phyloP scores from a whole-genome alignment of 768 basidiomycete genomes.

The Termitomyces sp. region DNA sequence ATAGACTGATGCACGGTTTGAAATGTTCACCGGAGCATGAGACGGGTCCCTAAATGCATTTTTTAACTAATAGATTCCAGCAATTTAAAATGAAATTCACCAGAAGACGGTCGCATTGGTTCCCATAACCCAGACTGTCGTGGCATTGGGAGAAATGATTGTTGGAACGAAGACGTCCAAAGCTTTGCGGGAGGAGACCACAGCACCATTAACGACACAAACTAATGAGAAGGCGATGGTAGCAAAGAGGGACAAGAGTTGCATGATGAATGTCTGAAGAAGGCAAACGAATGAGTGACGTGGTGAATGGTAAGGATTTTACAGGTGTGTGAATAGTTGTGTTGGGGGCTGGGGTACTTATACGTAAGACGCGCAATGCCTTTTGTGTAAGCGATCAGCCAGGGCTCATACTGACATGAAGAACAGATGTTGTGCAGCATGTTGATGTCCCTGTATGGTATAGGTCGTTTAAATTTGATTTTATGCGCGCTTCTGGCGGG shows the following conservation, averaged over 20 bases:
- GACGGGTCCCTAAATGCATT: slow-evolving; percentile 31
- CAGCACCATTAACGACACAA: slow-evolving; percentile 15
- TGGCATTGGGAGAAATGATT: slow-evolving; percentile 21
- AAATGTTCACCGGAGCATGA: slow-evolving; percentile 33
- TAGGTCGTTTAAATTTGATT: neutral
- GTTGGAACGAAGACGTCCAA: slow-evolving; percentile 26
- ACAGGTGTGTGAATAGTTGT: neutral
- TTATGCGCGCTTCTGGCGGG: neutral
- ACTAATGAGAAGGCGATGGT: slow-evolving; percentile 20
- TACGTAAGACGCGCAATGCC: neutral
- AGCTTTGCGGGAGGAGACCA: slow-evolving; percentile 16
- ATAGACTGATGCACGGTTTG: slow-evolving; percentile 30
- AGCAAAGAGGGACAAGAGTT: slow-evolving; percentile 18
- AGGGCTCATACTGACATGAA: neutral
- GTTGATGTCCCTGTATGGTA: slow-evolving; percentile 3
- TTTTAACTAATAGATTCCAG: neutral
- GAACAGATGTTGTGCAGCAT: slow-evolving; percentile 5
- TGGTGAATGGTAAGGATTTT: neutral
- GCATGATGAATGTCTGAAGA: slow-evolving; percentile 8
- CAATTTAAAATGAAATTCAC: slow-evolving; percentile 10
- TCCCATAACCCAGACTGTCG: slow-evolving; percentile 24
- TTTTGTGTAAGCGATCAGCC: neutral
- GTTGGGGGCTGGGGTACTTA: neutral
- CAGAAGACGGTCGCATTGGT: slow-evolving; percentile 21
- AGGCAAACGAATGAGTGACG: neutral